Conservation (phyloP, 2,329 filamentous ascomycete genomes). For the Talaromyces sp. region DNA sequence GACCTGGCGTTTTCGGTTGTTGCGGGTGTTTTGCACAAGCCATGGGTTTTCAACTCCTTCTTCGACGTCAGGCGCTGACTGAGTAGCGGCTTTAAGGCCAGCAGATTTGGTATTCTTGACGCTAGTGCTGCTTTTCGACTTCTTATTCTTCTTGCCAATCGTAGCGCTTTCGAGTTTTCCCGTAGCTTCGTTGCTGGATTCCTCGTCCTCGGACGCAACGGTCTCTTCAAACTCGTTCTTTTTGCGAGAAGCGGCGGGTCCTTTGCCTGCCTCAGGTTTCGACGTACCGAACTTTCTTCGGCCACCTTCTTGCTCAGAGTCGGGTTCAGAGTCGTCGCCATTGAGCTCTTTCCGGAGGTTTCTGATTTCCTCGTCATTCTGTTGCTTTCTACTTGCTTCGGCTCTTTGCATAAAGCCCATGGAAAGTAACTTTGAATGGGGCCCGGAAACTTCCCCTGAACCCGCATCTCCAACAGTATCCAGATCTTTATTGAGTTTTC, state of each 20-base stretch:
- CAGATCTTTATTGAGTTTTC: slow-evolving; percentile 37
- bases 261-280: slow-evolving; percentile 23
- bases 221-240: slow-evolving; percentile 59
- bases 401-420: slow-evolving; percentile 96
- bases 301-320: slow-evolving; percentile 55
- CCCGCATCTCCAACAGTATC: slow-evolving; percentile 45
- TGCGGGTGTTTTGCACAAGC: slow-evolving; percentile 30
- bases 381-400: slow-evolving; percentile 69
- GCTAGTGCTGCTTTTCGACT: background rate
- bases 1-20: slow-evolving; percentile 30
- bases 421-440: slow-evolving; percentile 64
- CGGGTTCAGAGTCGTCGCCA: slow-evolving; percentile 55
- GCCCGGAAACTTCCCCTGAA: slow-evolving; percentile 32
- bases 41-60: slow-evolving; percentile 33
- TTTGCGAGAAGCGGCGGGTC: slow-evolving; percentile 25
- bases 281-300: slow-evolving; percentile 46
- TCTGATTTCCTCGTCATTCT: slow-evolving; percentile 72
- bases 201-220: slow-evolving; percentile 46
- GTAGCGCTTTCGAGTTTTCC: background rate
- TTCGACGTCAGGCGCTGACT: slow-evolving; percentile 11
- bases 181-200: slow-evolving; percentile 9
- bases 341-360: slow-evolving; percentile 67
- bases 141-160: background rate
- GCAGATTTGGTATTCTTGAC: background rate
- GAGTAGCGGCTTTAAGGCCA: background rate